Evolutionary conservation across 2,329 filamentous ascomycete genomes (phyloP), one percentile per base, ranked within the genome.

Genomic region (Alternaria sp.): DNA sequence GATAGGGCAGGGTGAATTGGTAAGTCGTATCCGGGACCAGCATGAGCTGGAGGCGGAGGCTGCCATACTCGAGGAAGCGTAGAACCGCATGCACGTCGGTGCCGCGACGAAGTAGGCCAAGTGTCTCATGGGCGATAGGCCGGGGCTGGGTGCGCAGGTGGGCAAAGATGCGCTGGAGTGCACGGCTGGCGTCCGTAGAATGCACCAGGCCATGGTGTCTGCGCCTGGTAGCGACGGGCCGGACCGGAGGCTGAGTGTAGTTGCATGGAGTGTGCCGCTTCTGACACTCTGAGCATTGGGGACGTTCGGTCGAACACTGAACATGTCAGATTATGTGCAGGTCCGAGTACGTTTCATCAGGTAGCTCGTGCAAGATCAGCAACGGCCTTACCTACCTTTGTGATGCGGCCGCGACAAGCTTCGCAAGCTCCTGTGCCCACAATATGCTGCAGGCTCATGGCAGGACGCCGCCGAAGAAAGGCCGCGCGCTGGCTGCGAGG

Each of bases 371-470:
- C 38, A 47, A 22, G 12, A 39, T 20, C 51, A n/a, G 24, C 51
- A 14, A 14, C 28, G 18, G 18, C 7, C 30, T 32, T 57, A 51
- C 54, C 46, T 51, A 11, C 11, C 9, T 11, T 42, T 8, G 54
- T 57, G 28, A 57, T 57, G 54, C 54, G 46, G n/a, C 46, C 46
- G 46, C 30, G 54, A 51, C 54, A 57, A n/a, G 54, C 54, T 24
- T 57, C 30, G 32, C 54, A 57, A 7, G 54, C 54, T 26, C 46
- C 41, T 48, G 7, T 0, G 24, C 24, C 24, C 24, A 26, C 24
- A 26, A 26, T 26, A 26, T 26, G 24, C 0, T 26, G 24, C 24
- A 26, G 24, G 54, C 54, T 26, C 46, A 49, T 41, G 3, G 53
- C 14, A 41, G 26, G 44, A 7, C 12, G 26, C 24, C 7, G 48